Evolutionary conservation across 768 basidiomycete species (phyloP).

Genomic region (Sporobolomyces pararoseus): DNA sequence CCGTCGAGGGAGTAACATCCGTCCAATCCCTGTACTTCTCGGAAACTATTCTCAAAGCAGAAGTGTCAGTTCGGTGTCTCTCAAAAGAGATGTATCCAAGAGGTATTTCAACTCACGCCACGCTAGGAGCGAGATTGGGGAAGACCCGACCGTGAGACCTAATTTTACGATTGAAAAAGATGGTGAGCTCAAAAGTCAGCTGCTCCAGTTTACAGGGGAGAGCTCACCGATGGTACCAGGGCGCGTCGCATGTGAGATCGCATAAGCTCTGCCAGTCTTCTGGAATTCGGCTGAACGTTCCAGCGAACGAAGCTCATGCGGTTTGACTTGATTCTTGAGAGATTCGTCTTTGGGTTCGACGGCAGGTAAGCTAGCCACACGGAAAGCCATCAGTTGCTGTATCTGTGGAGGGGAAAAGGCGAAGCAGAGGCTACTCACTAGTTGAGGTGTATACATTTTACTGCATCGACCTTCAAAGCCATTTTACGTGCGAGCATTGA

Average conservation of each 20-base stretch:
- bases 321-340: background rate
- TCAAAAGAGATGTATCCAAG: no score
- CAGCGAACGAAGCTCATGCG: slow-evolving; percentile 3
- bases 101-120: slow-evolving; percentile 41
- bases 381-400: background rate
- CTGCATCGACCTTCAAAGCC: slow-evolving; percentile 6
- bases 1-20: slow-evolving; percentile 35
- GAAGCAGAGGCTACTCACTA: slow-evolving; percentile 17
- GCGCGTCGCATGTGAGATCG: slow-evolving; percentile 21
- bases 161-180: no score
- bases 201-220: no score
- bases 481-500: slow-evolving; percentile 28
- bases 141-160: slow-evolving; percentile 30
- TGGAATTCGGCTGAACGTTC: slow-evolving; percentile 21
- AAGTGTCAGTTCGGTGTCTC: no score
- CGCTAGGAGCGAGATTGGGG: slow-evolving; percentile 41
- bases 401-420: background rate
- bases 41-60: slow-evolving; percentile 17
- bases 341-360: background rate
- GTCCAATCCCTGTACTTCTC: slow-evolving; percentile 45
- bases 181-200: no score
- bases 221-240: slow-evolving; percentile 25
- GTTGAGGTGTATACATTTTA: slow-evolving; percentile 36
- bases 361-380: slow-evolving; percentile 8
- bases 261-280: slow-evolving; percentile 36